Base-by-base conservation (phyloP, 169 alveolate genomes). In the Plasmodium ovale region DNA sequence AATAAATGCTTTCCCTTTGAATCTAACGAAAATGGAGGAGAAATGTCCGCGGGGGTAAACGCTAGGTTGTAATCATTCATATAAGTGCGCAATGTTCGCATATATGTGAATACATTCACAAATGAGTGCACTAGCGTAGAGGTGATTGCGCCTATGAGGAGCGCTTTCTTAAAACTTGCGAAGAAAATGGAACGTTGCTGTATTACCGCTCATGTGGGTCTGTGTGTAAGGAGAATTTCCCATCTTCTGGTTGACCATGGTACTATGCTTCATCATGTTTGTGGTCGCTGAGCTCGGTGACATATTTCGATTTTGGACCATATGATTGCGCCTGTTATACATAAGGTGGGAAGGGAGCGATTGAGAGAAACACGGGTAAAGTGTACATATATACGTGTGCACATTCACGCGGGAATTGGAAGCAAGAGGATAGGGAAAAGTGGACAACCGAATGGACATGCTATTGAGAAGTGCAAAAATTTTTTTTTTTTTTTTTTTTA, bases 1-100 rank as follows among this genome's bases (percentile, higher is more conserved):
- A 79, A 79, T 42, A 79, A 64, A 58, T 79, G 89, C 16, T 79
- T 79, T 79, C 89, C 89, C 33, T 79, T 79, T 27, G 82, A 31
- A 62, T 79, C 89, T 47, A 59, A 25, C 2, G 14, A 37, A 14
- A 65, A 29, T 19, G 47, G 47, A 21, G 56, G 49, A 21, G 19
- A 25, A 47, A 49, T 5, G 23, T 37, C 16, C 35, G 33, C 27
- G 23, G 35, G 37, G 33, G 9, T 12, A 67, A n/a, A n/a, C n/a
- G n/a, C n/a, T n/a, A n/a, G n/a, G n/a, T n/a, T 19, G 33, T 9
- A 19, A 59, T 7, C 4, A 29, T 59, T 9, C 10, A 27, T 31
- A 27, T 14, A 33, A 10, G 72, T 14, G 7, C 29, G 44, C n/a
- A 21, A 29, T 65, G 35, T 65, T n/a, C 1, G 5, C 12, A 65